phyloP scores from a whole-genome alignment of 2,329 filamentous ascomycete genomes.

The Penicillium sp. region DNA sequence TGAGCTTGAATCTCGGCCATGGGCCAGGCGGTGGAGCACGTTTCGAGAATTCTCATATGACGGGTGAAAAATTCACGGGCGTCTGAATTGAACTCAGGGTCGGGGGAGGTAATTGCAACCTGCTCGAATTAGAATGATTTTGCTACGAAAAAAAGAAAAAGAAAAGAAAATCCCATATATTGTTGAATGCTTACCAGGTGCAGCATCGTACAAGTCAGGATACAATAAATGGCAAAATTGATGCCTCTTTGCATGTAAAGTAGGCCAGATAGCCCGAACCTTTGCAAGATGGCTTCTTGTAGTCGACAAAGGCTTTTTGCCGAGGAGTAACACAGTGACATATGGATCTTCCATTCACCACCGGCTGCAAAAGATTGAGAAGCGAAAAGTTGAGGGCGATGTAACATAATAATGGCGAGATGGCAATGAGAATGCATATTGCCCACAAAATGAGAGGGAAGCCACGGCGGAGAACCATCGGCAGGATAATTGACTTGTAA shows the following conservation, averaged over 20 bases:
- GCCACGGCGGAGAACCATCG: slow-evolving; percentile 78
- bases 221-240: slow-evolving; percentile 91
- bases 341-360: slow-evolving; percentile 81
- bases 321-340: slow-evolving; percentile 80
- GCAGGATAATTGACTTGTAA: slow-evolving; percentile 73
- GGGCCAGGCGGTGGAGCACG: slow-evolving; percentile 77
- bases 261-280: slow-evolving; percentile 75
- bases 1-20: slow-evolving; percentile 89
- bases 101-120: slow-evolving; percentile 91
- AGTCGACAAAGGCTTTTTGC: slow-evolving; percentile 82
- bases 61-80: slow-evolving; percentile 86
- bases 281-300: slow-evolving; percentile 77
- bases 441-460: slow-evolving; percentile 82
- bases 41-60: slow-evolving; percentile 91
- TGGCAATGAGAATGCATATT: slow-evolving; percentile 90
- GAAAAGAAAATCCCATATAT: not conserved
- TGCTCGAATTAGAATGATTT: slow-evolving; percentile 39
- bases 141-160: not conserved
- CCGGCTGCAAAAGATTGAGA: slow-evolving; percentile 70
- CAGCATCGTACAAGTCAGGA: slow-evolving; percentile 87
- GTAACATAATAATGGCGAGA: slow-evolving; percentile 79
- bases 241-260: slow-evolving; percentile 92
- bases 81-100: slow-evolving; percentile 81
- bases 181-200: slow-evolving; percentile 70
- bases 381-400: slow-evolving; percentile 79